These are phyloP conservation scores for Mortierella sp. DNA, from an alignment of 371 early-diverging fungal genomes.

Conservation along the genomic window DNA sequence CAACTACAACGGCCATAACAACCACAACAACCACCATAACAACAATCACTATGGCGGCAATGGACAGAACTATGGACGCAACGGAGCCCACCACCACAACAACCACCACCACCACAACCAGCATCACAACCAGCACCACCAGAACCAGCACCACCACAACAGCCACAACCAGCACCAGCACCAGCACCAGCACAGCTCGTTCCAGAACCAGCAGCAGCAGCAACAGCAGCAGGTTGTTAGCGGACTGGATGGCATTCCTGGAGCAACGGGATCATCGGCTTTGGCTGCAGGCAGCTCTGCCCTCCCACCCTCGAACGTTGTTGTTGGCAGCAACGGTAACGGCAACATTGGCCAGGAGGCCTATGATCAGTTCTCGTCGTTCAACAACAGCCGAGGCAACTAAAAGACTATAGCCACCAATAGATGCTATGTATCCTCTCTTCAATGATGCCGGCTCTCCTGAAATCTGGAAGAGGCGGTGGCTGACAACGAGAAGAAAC, in stretches of 20 bases:
- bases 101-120: constrained; percentile 40
- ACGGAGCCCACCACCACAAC: constrained; percentile 31
- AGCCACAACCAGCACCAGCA: constrained; percentile 26
- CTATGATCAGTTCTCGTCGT: constrained; percentile 38
- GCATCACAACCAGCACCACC: constrained; percentile 32
- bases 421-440: neutral
- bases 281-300: constrained; percentile 55
- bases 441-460: neutral
- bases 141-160: constrained; percentile 23
- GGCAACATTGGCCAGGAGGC: constrained; percentile 37
- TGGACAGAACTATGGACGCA: constrained; percentile 40
- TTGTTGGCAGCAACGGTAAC: constrained; percentile 30
- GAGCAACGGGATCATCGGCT: constrained; percentile 50
- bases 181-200: constrained; percentile 27
- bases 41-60: constrained; percentile 41
- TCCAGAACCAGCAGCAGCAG: constrained; percentile 37
- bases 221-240: constrained; percentile 27
- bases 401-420: neutral
- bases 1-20: constrained; percentile 34
- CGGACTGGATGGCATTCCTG: constrained; percentile 41
- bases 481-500: neutral
- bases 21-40: constrained; percentile 26
- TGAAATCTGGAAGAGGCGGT: neutral
- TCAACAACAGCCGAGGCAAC: constrained; percentile 26
- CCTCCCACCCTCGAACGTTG: constrained; percentile 39